Conservation (phyloP, 73 alveolate species). For the Urostyla sp. region DNA sequence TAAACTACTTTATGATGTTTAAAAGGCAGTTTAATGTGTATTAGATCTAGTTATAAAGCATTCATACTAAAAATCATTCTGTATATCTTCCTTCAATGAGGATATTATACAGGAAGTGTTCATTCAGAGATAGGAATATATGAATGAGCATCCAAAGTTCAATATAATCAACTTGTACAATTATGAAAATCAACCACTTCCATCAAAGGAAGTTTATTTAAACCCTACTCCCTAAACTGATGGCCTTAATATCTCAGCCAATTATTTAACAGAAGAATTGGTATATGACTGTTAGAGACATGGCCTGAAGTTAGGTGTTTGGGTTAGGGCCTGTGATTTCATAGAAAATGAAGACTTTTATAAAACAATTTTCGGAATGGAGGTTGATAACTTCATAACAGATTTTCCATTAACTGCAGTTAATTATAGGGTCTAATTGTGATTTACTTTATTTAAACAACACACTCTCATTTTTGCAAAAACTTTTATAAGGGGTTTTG, state of each 20-base stretch:
- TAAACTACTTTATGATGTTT: conserved; percentile 18
- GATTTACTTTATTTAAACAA: too few species aligned
- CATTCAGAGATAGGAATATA: not conserved
- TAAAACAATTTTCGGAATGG: not conserved
- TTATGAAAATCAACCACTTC: conserved; percentile 44
- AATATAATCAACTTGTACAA: conserved; percentile 47
- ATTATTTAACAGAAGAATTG: conserved; percentile 35
- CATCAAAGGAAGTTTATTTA: conserved; percentile 31
- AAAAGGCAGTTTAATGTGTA: not conserved
- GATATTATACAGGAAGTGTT: conserved; percentile 28
- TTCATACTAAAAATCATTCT: conserved; percentile 4
- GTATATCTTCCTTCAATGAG: conserved; percentile 25
- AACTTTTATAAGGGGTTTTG: too few species aligned
- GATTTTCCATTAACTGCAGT: conserved; percentile 38
- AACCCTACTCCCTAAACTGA: not conserved
- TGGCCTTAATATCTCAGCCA: conserved; percentile 49
- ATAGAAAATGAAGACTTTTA: conserved; percentile 29
- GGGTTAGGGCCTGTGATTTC: conserved; percentile 50
- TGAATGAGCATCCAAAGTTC: not conserved
- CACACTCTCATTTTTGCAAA: too few species aligned
- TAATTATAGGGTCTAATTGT: too few species aligned
- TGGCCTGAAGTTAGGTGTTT: conserved; percentile 42
- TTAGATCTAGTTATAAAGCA: conserved; percentile 13
- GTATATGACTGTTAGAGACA: not conserved
- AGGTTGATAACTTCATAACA: conserved; percentile 28